Evolutionary conservation across 495 filamentous ascomycete species (phyloP), one percentile per base, ranked within the genome.

Genomic region (Apiosordaria backusii): DNA sequence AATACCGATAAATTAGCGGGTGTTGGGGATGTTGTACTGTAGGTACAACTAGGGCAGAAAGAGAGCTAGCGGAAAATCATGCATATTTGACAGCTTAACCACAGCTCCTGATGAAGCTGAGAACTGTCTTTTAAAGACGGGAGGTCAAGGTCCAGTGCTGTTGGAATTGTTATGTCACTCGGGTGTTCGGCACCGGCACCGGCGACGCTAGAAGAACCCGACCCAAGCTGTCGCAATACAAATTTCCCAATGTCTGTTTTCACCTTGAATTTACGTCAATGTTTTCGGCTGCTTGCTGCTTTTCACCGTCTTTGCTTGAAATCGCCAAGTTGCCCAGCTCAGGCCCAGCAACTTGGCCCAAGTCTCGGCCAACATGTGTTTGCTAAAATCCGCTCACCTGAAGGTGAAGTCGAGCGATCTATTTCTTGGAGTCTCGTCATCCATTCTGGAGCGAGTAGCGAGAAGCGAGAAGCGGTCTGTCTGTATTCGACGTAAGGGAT

Each of bases 271-370:
- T 45, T 18, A 6, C 10, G 29, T 35, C 6, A 10, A 15, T 13
- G 5, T 13, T 45, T 45, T 1, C 35, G 35, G 29, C 10, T 10
- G 29, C 5, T 35, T 45, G 35, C 5, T 45, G n/a, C 35, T 15
- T 45, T 45, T 45, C 35, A 45, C 35, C 35, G 35, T 45, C 35
- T 45, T 45, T 45, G 35, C 35, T 45, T 45, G 35, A 45, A 7
- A 6, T 55, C 52, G 64, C 64, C 64, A 66, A 66, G 64, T 40
- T 55, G 57, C 57, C 64, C 35, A 45, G 35, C 35, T 45, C 35
- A 45, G 35, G 35, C 35, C 35, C 29, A 66, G 59, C 25, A 60
- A n/a, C 64, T 66, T 66, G 64, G 64, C 64, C 35, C 19, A 21
- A 50, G 15, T 54, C 40, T 45, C 25, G 55, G 55, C 23, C 23